phyloP scores from a whole-genome alignment of 768 basidiomycete species.

The Termitomyces bulborhizus region DNA sequence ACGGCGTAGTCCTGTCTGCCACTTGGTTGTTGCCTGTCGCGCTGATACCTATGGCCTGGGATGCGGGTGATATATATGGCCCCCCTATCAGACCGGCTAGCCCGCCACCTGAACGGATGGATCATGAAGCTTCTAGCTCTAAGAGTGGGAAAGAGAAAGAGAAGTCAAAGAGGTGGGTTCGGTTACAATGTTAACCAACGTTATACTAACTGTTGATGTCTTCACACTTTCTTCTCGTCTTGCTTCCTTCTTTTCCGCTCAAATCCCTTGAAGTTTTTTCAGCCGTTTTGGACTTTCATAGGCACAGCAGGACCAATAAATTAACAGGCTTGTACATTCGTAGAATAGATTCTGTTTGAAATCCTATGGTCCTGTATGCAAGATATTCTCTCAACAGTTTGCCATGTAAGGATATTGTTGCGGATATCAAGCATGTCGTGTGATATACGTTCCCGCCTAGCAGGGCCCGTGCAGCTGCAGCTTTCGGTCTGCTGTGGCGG shows the following conservation, averaged over 20 bases:
- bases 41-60: constrained; percentile 71
- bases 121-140: not conserved
- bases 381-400: not conserved
- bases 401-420: not conserved
- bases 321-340: no score
- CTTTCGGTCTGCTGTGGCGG: no score
- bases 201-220: not conserved
- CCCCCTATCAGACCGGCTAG: constrained; percentile 14
- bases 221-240: not conserved
- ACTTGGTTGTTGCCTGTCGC: constrained; percentile 79
- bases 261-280: not conserved
- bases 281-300: constrained; percentile 3
- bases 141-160: constrained; percentile 1
- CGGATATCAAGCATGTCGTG: no score
- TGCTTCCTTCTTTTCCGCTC: not conserved
- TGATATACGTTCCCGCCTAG: no score
- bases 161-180: constrained; percentile 8
- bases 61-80: constrained; percentile 38
- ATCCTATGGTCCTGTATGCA: not conserved
- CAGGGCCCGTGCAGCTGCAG: no score
- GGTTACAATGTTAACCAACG: not conserved
- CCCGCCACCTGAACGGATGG: not conserved
- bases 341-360: not conserved
- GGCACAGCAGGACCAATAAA: not conserved
- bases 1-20: constrained; percentile 77